Evolutionary conservation across 129 eudicot species (phyloP).

Genomic region (Calendula officinalis): DNA sequence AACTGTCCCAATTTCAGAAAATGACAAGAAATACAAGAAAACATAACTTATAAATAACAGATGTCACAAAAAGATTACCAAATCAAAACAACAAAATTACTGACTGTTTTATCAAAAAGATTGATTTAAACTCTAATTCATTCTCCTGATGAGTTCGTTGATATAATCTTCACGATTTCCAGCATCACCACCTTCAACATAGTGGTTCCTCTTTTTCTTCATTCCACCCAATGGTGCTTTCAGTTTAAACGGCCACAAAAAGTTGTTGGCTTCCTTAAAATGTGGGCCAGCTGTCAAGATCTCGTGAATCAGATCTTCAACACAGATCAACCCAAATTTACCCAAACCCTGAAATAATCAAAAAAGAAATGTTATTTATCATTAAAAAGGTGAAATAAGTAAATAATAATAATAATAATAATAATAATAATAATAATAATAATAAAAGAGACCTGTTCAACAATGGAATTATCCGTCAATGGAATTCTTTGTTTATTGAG

Average conservation of each 20-base stretch:
- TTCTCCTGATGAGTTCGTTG: constrained; percentile 73
- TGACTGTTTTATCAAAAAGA: too few species aligned
- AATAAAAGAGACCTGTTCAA: constrained; percentile 48
- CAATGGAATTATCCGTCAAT: constrained; percentile 55
- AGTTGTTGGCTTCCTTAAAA: constrained; percentile 72
- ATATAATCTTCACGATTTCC: constrained; percentile 67
- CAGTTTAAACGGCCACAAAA: constrained; percentile 71
- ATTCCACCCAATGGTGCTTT: constrained; percentile 72
- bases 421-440: neutral
- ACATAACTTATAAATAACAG: too few species aligned
- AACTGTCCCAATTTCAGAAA: too few species aligned
- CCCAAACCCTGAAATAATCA: constrained; percentile 43
- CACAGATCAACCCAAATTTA: constrained; percentile 59
- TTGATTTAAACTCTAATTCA: constrained; percentile 37
- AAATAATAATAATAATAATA: too few species aligned
- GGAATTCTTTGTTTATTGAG: constrained; percentile 61
- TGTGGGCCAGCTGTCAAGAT: constrained; percentile 75
- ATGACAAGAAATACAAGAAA: too few species aligned
- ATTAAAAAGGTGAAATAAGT: too few species aligned
- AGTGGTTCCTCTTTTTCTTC: constrained; percentile 70
- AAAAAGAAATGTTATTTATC: neutral
- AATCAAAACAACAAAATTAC: too few species aligned
- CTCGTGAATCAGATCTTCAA: constrained; percentile 68
- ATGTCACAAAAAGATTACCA: too few species aligned
- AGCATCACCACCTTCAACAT: constrained; percentile 79